Evolutionary conservation across 1,284 basidiomycete species (phyloP).

Genomic region (Fistulina hepatica): DNA sequence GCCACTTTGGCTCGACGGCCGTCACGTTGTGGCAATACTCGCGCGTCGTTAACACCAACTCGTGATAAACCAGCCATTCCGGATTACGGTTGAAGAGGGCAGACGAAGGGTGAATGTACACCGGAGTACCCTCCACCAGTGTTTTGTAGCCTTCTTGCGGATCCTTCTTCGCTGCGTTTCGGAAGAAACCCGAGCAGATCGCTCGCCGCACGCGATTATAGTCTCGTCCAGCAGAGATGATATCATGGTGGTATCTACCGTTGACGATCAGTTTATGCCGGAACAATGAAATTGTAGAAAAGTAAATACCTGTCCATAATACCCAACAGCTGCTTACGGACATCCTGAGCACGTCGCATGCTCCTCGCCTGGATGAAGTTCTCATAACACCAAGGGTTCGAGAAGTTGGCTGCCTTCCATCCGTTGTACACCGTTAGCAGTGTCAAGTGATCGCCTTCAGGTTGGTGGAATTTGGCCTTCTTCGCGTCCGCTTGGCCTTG

Average conservation of each 20-base stretch:
- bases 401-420: slow-evolving; percentile 93
- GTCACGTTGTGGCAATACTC: slow-evolving; percentile 98
- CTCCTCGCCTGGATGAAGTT: slow-evolving; percentile 97
- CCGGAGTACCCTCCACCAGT: slow-evolving; percentile 92
- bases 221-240: slow-evolving; percentile 83
- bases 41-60: slow-evolving; percentile 51
- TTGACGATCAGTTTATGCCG: too few species aligned
- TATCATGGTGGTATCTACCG: slow-evolving; percentile 88
- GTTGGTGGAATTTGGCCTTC: slow-evolving; percentile 97
- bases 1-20: slow-evolving; percentile 96
- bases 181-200: slow-evolving; percentile 95
- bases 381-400: slow-evolving; percentile 94
- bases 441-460: slow-evolving; percentile 95
- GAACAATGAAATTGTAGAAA: too few species aligned
- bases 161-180: slow-evolving; percentile 94
- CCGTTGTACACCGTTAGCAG: slow-evolving; percentile 95
- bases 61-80: slow-evolving; percentile 56
- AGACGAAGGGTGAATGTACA: slow-evolving; percentile 97
- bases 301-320: slow-evolving; percentile 89
- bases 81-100: slow-evolving; percentile 90
- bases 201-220: slow-evolving; percentile 91
- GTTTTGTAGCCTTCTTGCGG: slow-evolving; percentile 97
- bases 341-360: slow-evolving; percentile 96
- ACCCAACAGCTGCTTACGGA: slow-evolving; percentile 91
- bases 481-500: slow-evolving; percentile 98